Evolutionary conservation across 306 rosid genomes (phyloP).

Genomic region (Psophocarpus tetragonolobus): DNA sequence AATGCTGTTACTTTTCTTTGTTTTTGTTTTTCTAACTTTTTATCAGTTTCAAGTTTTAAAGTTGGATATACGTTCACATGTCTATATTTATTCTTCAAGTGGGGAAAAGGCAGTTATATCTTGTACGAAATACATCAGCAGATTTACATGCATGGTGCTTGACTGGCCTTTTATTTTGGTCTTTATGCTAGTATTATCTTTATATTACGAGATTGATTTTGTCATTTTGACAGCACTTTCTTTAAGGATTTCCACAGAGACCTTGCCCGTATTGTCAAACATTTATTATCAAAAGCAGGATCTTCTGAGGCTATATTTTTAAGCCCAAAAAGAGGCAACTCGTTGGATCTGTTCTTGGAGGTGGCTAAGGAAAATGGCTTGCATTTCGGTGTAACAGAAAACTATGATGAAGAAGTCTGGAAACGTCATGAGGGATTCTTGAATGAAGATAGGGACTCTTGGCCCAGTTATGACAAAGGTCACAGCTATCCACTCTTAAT

Average conservation of each 20-base stretch:
- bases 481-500: constrained; percentile 78
- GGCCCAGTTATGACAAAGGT: constrained; percentile 73
- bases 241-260: constrained; percentile 75
- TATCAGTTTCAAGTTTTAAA: constrained; percentile 32
- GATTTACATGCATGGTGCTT: constrained; percentile 41
- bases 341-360: constrained; percentile 65
- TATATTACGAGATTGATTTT: constrained; percentile 33
- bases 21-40: constrained; percentile 29
- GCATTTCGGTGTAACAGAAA: constrained; percentile 61
- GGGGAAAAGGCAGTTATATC: constrained; percentile 30
- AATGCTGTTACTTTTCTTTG: constrained; percentile 45
- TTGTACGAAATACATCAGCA: constrained; percentile 35
- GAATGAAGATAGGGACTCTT: constrained; percentile 52
- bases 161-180: constrained; percentile 38
- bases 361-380: constrained; percentile 60
- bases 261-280: constrained; percentile 62
- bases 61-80: constrained; percentile 32
- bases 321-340: constrained; percentile 80
- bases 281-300: constrained; percentile 52
- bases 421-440: constrained; percentile 59
- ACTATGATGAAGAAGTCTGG: constrained; percentile 68
- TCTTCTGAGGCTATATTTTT: constrained; percentile 68
- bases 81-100: constrained; percentile 33
- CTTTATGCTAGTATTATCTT: constrained; percentile 43
- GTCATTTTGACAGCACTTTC: constrained; percentile 69